Conservation (phyloP, 1,284 basidiomycete genomes). For the Ustilago lituana region DNA sequence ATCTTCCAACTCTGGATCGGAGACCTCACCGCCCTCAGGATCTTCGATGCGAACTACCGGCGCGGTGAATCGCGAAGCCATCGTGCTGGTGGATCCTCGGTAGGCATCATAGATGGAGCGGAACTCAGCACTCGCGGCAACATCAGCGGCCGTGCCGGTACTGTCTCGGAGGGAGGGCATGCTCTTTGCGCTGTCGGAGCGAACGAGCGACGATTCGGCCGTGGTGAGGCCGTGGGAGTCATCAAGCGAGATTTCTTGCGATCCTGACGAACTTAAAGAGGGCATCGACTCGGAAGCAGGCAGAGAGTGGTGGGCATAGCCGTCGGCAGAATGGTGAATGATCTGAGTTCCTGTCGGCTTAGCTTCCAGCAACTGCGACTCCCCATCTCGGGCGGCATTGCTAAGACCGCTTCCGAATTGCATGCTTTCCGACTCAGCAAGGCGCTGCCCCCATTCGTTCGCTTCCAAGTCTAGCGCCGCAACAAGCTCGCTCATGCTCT, state of each 20-base stretch:
- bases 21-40: slow-evolving; percentile 31
- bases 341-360: background rate
- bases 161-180: background rate
- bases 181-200: slow-evolving; percentile 8
- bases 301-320: background rate
- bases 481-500: slow-evolving; percentile 44
- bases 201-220: slow-evolving; percentile 23
- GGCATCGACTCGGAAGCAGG: slow-evolving; percentile 22
- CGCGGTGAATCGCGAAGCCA: slow-evolving; percentile 28
- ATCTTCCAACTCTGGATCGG: slow-evolving; percentile 24
- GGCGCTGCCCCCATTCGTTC: slow-evolving; percentile 12
- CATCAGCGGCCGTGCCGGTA: slow-evolving; percentile 3
- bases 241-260: slow-evolving; percentile 19
- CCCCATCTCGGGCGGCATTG: background rate
- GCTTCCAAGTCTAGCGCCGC: slow-evolving; percentile 40
- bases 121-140: slow-evolving; percentile 9
- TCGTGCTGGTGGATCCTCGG: slow-evolving; percentile 19
- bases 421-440: slow-evolving; percentile 1
- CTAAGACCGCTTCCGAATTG: background rate
- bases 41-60: slow-evolving; percentile 35
- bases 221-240: slow-evolving; percentile 16
- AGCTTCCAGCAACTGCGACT: slow-evolving; percentile 3
- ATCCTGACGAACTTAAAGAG: slow-evolving; percentile 25
- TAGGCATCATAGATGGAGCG: slow-evolving; percentile 36
- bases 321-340: background rate